phyloP scores from a whole-genome alignment of 148 eudicot genomes.

The Chenopodium berlandieri region DNA sequence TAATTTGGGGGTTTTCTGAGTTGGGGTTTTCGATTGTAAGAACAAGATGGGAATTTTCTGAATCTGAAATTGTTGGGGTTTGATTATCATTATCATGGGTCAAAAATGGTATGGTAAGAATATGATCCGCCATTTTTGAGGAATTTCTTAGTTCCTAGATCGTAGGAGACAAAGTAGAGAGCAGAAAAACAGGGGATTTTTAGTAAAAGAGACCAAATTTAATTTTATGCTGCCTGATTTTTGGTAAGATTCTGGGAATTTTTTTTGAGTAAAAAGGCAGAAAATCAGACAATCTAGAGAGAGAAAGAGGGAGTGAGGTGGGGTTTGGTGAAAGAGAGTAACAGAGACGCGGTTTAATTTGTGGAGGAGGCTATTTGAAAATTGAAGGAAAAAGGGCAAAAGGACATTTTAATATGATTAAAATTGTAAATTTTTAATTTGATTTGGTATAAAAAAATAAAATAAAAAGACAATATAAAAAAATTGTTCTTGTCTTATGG shows the following conservation, averaged over 20 bases:
- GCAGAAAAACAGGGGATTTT: background rate
- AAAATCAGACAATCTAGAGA: background rate
- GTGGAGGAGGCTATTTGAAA: conserved; percentile 4
- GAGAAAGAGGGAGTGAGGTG: background rate
- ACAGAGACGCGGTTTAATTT: background rate
- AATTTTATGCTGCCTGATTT: background rate
- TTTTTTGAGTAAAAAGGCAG: background rate
- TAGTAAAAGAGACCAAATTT: background rate
- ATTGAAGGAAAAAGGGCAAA: background rate
- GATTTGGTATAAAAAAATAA: background rate
- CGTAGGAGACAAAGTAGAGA: background rate
- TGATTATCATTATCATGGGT: background rate
- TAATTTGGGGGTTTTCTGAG: conserved; percentile 19
- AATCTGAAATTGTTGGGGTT: conserved; percentile 2
- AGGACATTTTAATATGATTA: too few relatives aligned
- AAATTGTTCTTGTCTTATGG: background rate
- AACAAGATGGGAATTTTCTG: background rate
- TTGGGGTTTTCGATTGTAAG: conserved; percentile 20
- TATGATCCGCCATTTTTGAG: conserved; percentile 23
- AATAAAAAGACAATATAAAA: background rate
- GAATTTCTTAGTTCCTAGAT: background rate
- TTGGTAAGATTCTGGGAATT: background rate
- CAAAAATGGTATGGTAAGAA: conserved; percentile 47
- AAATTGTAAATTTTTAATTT: background rate
- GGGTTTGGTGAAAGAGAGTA: conserved; percentile 9